A percentile compares a stretch with the other conserved stretches of the same genome.
Evolutionary conservation across 2,329 filamentous ascomycete species (phyloP).

Genomic region (Fusarium sp.): DNA sequence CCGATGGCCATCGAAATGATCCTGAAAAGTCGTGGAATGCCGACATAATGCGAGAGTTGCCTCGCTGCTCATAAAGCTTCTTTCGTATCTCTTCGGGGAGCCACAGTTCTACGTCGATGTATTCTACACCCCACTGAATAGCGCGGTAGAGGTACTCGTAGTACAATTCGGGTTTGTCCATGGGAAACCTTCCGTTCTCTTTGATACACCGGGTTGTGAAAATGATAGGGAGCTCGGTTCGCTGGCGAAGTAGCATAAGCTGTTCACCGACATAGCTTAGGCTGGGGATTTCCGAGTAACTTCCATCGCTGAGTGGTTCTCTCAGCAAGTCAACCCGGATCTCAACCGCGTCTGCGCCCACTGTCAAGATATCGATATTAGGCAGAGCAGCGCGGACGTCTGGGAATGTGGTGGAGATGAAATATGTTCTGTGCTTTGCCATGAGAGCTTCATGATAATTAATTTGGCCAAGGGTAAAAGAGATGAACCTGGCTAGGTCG

Average conservation of each 20-base stretch:
- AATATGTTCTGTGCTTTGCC: constrained; percentile 81
- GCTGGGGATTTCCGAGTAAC: constrained; percentile 75
- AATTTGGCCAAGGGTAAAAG: constrained; percentile 82
- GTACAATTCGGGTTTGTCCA: constrained; percentile 80
- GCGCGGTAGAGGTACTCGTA: constrained; percentile 84
- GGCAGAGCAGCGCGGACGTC: constrained; percentile 85
- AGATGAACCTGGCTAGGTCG: constrained; percentile 81
- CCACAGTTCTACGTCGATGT: constrained; percentile 90
- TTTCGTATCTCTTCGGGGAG: constrained; percentile 80
- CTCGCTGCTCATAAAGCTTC: constrained; percentile 74
- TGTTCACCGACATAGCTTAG: constrained; percentile 87
- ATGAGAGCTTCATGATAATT: constrained; percentile 81
- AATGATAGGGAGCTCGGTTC: constrained; percentile 89
- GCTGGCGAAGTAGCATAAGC: constrained; percentile 83
- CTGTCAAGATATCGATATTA: constrained; percentile 87
- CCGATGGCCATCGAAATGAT: constrained; percentile 83
- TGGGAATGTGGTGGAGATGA: constrained; percentile 89
- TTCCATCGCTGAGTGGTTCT: constrained; percentile 73
- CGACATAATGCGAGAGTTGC: constrained; percentile 88
- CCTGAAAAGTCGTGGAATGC: constrained; percentile 91
- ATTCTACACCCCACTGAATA: constrained; percentile 90
- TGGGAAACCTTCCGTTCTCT: constrained; percentile 87
- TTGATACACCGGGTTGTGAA: constrained; percentile 85
- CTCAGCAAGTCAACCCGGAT: constrained; percentile 84
- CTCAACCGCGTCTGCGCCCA: constrained; percentile 87